Conservation (phyloP, 306 rosid species). For the Cucurbita moschata region DNA sequence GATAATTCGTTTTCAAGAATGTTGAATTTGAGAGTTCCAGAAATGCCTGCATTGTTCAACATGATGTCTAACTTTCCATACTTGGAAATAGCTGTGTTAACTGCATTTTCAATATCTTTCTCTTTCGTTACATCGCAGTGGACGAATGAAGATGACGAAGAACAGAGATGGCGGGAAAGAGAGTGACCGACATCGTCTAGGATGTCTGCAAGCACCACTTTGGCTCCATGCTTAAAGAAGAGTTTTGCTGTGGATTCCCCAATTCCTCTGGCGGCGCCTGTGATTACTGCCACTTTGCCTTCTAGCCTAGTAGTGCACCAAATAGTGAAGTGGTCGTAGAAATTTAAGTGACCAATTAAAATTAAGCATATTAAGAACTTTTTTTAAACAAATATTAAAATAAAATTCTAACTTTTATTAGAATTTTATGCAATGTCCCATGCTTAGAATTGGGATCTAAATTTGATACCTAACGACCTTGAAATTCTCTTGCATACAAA, state of each 20-base stretch:
- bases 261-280: constrained; percentile 42
- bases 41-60: constrained; percentile 36
- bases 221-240: constrained; percentile 35
- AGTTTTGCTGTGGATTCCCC: constrained; percentile 32
- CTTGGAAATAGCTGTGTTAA: constrained; percentile 12
- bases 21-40: not conserved
- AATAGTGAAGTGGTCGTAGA: too few relatives aligned
- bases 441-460: too few relatives aligned
- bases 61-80: constrained; percentile 45
- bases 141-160: constrained; percentile 6
- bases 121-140: constrained; percentile 40
- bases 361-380: too few relatives aligned
- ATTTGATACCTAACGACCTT: too few relatives aligned
- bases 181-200: constrained; percentile 22
- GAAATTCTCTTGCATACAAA: too few relatives aligned
- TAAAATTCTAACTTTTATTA: too few relatives aligned
- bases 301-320: constrained; percentile 23
- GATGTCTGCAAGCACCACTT: constrained; percentile 31
- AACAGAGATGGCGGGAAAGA: not conserved
- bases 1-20: constrained; percentile 10
- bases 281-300: constrained; percentile 45
- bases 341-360: too few relatives aligned
- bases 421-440: too few relatives aligned
- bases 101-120: constrained; percentile 15
- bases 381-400: too few relatives aligned